Conservation (phyloP, 768 basidiomycete genomes). For the Calocybe indica region DNA sequence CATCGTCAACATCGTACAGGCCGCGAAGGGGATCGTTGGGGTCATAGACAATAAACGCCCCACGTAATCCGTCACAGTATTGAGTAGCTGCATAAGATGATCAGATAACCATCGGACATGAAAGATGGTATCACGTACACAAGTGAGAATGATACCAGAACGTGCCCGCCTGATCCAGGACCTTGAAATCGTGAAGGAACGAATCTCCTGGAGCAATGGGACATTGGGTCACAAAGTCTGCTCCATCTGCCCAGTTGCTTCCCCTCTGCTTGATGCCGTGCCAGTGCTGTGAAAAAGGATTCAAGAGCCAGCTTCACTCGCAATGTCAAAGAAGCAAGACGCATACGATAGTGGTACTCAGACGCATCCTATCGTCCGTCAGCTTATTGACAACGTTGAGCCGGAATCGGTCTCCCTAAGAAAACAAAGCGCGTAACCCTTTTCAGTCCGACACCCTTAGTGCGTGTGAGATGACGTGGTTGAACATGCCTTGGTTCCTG, state of each 20-base stretch:
- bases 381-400: conserved; percentile 43
- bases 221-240: conserved; percentile 37
- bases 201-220: conserved; percentile 35
- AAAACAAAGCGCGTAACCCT: neutral
- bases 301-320: neutral
- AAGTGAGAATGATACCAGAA: conserved; percentile 33
- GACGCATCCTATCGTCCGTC: conserved; percentile 27
- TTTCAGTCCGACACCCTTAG: neutral
- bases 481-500: conserved; percentile 17
- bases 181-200: conserved; percentile 36
- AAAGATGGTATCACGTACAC: conserved; percentile 15
- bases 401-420: conserved; percentile 27
- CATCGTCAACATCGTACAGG: conserved; percentile 16
- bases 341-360: conserved; percentile 26
- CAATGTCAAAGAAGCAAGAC: neutral
- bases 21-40: conserved; percentile 19
- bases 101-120: neutral
- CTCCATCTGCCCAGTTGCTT: conserved; percentile 42
- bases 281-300: conserved; percentile 33
- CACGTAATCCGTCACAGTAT: conserved; percentile 38
- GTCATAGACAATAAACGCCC: conserved; percentile 31
- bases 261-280: conserved; percentile 41
- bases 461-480: neutral
- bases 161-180: conserved; percentile 22
- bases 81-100: conserved; percentile 16